Percentiles rank a stretch among this genome's conserved stretches.
Evolutionary conservation across 176 grass and related monocot genomes (phyloP).

Genomic region (Dactylis glomerata): DNA sequence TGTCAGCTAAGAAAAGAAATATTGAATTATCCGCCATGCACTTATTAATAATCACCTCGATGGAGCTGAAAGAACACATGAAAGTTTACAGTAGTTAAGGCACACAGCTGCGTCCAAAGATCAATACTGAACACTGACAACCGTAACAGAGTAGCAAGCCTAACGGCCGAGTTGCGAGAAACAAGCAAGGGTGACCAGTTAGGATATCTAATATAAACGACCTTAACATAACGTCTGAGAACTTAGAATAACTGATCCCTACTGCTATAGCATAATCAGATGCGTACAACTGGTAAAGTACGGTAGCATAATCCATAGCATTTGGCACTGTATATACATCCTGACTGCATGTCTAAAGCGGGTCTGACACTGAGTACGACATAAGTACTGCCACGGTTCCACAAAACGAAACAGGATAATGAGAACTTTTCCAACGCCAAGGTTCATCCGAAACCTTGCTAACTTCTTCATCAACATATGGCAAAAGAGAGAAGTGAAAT

Average conservation of each 20-base stretch:
- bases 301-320: too few species aligned
- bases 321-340: constrained; percentile 22
- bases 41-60: neutral
- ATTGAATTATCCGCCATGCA: neutral
- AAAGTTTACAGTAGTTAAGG: neutral
- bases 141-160: neutral
- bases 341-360: neutral
- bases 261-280: neutral
- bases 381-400: neutral
- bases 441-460: neutral
- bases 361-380: neutral
- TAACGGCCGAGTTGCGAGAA: too few species aligned
- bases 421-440: neutral
- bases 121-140: neutral
- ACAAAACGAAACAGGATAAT: neutral
- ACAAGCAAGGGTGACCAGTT: neutral
- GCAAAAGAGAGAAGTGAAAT: neutral
- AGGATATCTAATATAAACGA: neutral
- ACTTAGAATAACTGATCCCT: neutral
- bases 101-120: neutral
- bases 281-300: neutral
- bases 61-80: neutral
- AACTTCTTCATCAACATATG: neutral
- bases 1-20: too few species aligned
- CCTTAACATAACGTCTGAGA: neutral